phyloP scores from a whole-genome alignment of 148 eudicot species.

The Salicornia ramosissima region DNA sequence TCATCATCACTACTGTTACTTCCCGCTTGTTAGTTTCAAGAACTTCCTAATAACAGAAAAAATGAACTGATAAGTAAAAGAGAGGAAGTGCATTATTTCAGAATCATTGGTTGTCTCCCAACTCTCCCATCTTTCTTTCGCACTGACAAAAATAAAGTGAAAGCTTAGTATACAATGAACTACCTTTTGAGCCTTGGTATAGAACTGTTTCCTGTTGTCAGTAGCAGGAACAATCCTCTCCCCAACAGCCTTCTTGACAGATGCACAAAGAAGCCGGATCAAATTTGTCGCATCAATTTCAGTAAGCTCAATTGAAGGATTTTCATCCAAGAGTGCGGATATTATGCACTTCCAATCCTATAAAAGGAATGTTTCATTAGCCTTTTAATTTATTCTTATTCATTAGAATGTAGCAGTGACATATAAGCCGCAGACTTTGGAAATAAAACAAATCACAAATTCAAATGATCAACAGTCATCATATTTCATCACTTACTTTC shows the following conservation, averaged over 20 bases:
- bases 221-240: constrained; percentile 92
- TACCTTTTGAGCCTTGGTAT: constrained; percentile 87
- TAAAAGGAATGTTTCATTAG: constrained; percentile 8
- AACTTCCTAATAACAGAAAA: constrained; percentile 49
- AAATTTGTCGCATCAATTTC: constrained; percentile 86
- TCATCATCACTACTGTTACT: constrained; percentile 79
- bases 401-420: not conserved
- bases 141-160: not conserved
- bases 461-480: not conserved
- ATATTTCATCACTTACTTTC: constrained; percentile 49
- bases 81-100: not conserved
- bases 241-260: constrained; percentile 87
- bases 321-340: constrained; percentile 71
- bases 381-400: not conserved
- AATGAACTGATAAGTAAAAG: not conserved
- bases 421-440: not conserved
- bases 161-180: not conserved
- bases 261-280: constrained; percentile 82
- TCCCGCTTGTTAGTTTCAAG: constrained; percentile 59
- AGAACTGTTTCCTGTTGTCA: constrained; percentile 69
- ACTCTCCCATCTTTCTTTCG: not conserved
- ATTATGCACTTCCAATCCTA: constrained; percentile 96
- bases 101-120: not conserved
- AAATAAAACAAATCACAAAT: not conserved
- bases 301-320: constrained; percentile 69